Evolutionary conservation across 192 early-diverging fungal species (phyloP).

Genomic region (Paraglomus occultum): DNA sequence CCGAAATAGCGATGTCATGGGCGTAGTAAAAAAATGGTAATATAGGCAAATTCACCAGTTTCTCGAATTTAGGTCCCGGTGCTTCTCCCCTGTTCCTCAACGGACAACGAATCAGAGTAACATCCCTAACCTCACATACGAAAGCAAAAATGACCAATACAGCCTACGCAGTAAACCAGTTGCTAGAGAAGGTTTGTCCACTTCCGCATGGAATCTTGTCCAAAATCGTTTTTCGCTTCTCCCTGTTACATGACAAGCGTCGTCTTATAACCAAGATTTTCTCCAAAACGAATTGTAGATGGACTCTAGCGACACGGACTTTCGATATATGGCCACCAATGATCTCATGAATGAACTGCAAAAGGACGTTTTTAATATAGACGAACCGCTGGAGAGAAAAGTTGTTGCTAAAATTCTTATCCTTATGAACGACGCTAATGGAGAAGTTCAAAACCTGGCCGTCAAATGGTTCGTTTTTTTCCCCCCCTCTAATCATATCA

Average conservation of each 20-base stretch:
- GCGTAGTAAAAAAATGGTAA: too few species aligned
- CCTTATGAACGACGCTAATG: constrained; percentile 77
- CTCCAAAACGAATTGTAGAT: constrained; percentile 41
- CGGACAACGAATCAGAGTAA: too few species aligned
- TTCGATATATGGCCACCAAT: constrained; percentile 82
- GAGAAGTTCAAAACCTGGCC: constrained; percentile 82
- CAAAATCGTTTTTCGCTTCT: constrained; percentile 3
- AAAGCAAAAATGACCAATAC: not conserved
- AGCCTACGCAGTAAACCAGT: not conserved
- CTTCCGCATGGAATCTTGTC: not conserved
- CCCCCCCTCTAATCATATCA: not conserved
- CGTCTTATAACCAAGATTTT: not conserved
- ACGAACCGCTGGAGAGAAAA: constrained; percentile 64
- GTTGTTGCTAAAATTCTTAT: constrained; percentile 51
- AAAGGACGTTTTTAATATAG: constrained; percentile 54
- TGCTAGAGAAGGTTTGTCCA: constrained; percentile 12
- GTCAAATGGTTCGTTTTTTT: constrained; percentile 54
- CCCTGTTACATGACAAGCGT: not conserved
- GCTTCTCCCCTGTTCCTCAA: too few species aligned
- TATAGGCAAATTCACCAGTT: too few species aligned
- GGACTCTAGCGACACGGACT: constrained; percentile 70
- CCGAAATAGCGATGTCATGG: too few species aligned
- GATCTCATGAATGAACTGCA: constrained; percentile 76
- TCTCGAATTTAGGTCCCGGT: too few species aligned
- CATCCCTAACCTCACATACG: too few species aligned